Percentiles rank a stretch among this genome's conserved stretches.
These are phyloP conservation scores for Sarocladium strictum DNA, from an alignment of 2,329 filamentous ascomycete genomes.

Conservation along the genomic window DNA sequence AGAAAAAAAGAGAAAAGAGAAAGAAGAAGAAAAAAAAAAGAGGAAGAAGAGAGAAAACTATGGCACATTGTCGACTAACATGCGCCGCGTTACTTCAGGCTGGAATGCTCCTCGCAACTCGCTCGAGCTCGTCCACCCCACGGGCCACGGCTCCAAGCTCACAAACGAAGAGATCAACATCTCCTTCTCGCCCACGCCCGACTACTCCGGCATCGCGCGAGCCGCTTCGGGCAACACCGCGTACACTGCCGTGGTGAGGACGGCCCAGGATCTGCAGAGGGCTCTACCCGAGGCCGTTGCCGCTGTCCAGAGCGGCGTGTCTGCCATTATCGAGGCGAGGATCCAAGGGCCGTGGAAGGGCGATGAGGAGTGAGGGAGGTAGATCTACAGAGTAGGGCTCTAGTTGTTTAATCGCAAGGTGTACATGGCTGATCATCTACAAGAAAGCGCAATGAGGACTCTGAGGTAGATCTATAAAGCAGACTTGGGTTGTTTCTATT, in stretches of 20 bases:
- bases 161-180: slow-evolving; percentile 42
- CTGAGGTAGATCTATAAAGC: too few relatives aligned
- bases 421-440: too few relatives aligned
- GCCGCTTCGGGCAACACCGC: slow-evolving; percentile 19
- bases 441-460: background rate
- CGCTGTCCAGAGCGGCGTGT: background rate
- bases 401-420: background rate
- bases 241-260: background rate
- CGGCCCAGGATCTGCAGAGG: background rate
- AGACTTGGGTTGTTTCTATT: too few relatives aligned
- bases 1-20: too few relatives aligned
- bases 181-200: slow-evolving; percentile 36
- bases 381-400: background rate
- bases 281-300: background rate
- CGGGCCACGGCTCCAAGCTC: slow-evolving; percentile 32
- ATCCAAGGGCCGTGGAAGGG: slow-evolving; percentile 1
- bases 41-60: too few relatives aligned
- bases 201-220: slow-evolving; percentile 28
- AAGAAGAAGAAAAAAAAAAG: too few relatives aligned
- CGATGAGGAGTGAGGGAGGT: slow-evolving; percentile 11
- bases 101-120: slow-evolving; percentile 33
- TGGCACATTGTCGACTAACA: too few relatives aligned
- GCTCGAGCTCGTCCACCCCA: slow-evolving; percentile 36
- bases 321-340: background rate
- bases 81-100: slow-evolving; percentile 9